These are phyloP conservation scores for Saccharomyces pastorianus DNA, from an alignment of 1,139 yeast species.

Conservation along the genomic window DNA sequence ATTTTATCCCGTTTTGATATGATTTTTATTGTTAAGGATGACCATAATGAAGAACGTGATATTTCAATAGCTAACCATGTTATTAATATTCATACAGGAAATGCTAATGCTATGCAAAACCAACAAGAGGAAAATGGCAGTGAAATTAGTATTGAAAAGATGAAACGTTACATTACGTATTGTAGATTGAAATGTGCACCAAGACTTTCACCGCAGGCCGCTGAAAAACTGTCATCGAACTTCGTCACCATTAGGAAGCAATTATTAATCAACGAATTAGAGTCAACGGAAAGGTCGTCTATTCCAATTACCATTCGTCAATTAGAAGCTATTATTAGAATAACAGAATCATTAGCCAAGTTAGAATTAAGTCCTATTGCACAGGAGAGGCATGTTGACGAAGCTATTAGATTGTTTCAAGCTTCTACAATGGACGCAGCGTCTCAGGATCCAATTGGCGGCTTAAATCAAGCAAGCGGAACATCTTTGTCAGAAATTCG, in stretches of 20 bases:
- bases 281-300: conserved; percentile 82
- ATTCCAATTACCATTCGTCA: conserved; percentile 98
- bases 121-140: conserved; percentile 47
- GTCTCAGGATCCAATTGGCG: conserved; percentile 58
- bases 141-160: conserved; percentile 80
- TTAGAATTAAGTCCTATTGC: conserved; percentile 77
- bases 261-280: conserved; percentile 72
- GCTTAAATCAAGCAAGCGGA: conserved; percentile 41
- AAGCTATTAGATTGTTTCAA: conserved; percentile 86
- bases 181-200: conserved; percentile 92
- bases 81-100: conserved; percentile 86
- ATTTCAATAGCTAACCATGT: conserved; percentile 89
- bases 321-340: conserved; percentile 93
- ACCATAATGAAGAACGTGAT: conserved; percentile 81
- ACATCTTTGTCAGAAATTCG: conserved; percentile 58
- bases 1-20: conserved; percentile 95
- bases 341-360: conserved; percentile 90
- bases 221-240: conserved; percentile 87
- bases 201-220: conserved; percentile 77
- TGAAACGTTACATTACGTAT: conserved; percentile 89
- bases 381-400: conserved; percentile 83
- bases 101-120: conserved; percentile 35
- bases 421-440: conserved; percentile 99
- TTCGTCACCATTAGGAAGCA: conserved; percentile 85
- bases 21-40: conserved; percentile 96